phyloP scores from a whole-genome alignment of 1,284 basidiomycete species.

The Caloboletus firmus region DNA sequence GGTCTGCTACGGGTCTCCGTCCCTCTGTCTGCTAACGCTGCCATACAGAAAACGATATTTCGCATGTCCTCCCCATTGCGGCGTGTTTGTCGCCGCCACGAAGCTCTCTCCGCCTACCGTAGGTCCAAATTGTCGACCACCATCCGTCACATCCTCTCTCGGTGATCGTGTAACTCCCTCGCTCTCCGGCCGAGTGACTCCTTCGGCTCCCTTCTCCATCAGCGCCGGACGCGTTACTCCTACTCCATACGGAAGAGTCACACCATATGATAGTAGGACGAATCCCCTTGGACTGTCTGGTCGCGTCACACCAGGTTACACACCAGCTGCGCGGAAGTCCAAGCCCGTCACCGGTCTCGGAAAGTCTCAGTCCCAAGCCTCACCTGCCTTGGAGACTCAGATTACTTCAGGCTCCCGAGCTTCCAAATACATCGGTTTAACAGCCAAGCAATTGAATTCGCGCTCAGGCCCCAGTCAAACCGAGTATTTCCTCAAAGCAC shows the following conservation, averaged over 20 bases:
- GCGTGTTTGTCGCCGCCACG: conserved; percentile 83
- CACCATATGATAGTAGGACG: conserved; percentile 34
- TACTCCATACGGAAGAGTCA: conserved; percentile 38
- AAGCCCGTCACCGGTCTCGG: conserved; percentile 28
- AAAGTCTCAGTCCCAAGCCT: conserved; percentile 32
- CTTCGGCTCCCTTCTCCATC: conserved; percentile 44
- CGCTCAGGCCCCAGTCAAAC: conserved; percentile 33
- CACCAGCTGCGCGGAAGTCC: conserved; percentile 36
- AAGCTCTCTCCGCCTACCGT: conserved; percentile 81
- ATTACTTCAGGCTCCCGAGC: conserved; percentile 83
- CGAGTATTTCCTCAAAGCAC: conserved; percentile 27
- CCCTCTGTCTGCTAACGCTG: conserved; percentile 9
- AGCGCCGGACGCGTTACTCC: conserved; percentile 48
- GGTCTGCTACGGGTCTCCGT: neutral
- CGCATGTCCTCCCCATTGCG: conserved; percentile 79
- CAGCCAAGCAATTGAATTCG: conserved; percentile 73
- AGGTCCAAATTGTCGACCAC: conserved; percentile 60
- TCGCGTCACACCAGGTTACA: conserved; percentile 42
- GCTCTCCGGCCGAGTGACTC: conserved; percentile 43
- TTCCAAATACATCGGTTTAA: conserved; percentile 79
- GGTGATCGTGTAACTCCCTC: conserved; percentile 58
- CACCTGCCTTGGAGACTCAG: conserved; percentile 39
- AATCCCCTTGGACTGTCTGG: conserved; percentile 34
- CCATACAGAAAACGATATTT: conserved; percentile 78
- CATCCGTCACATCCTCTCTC: conserved; percentile 78